These are phyloP conservation scores for Colletotrichum melonis DNA, from an alignment of 2,329 filamentous ascomycete genomes.

Conservation along the genomic window DNA sequence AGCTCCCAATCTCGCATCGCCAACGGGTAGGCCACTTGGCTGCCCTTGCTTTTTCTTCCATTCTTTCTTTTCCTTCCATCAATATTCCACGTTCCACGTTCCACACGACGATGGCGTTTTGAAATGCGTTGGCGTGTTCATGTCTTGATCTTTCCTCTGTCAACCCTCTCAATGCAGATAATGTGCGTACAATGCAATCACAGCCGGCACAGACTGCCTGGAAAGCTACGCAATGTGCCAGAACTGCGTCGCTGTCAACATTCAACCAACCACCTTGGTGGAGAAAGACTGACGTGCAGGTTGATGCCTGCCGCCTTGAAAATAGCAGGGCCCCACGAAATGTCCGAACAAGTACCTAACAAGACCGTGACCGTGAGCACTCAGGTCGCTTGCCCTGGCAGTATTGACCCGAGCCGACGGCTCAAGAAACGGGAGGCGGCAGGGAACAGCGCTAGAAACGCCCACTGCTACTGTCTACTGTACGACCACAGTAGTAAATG, in stretches of 20 bases:
- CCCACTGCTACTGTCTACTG: neutral
- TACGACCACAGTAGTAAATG: too few species aligned
- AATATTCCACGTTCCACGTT: neutral
- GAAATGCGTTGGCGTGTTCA: neutral
- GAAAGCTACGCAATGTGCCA: neutral
- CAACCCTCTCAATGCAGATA: slow-evolving; percentile 8
- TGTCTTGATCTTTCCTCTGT: slow-evolving; percentile 1
- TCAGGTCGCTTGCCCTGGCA: neutral
- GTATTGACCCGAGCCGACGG: neutral
- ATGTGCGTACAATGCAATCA: neutral
- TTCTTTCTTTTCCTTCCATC: neutral
- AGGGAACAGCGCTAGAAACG: slow-evolving; percentile 6
- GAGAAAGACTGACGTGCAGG: neutral
- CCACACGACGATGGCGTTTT: neutral
- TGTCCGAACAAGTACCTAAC: neutral
- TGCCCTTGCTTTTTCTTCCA: neutral
- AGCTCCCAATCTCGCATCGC: neutral
- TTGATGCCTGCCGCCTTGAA: neutral
- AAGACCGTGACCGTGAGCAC: neutral
- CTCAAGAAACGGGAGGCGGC: slow-evolving; percentile 4
- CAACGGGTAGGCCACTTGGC: neutral
- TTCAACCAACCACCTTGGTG: neutral
- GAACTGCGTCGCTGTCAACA: neutral
- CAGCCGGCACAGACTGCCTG: slow-evolving; percentile 3
- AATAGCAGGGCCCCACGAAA: neutral